Evolutionary conservation across 1,284 basidiomycete species (phyloP), one percentile per base, ranked within the genome.

Genomic region (Cryptococcus sp.): DNA sequence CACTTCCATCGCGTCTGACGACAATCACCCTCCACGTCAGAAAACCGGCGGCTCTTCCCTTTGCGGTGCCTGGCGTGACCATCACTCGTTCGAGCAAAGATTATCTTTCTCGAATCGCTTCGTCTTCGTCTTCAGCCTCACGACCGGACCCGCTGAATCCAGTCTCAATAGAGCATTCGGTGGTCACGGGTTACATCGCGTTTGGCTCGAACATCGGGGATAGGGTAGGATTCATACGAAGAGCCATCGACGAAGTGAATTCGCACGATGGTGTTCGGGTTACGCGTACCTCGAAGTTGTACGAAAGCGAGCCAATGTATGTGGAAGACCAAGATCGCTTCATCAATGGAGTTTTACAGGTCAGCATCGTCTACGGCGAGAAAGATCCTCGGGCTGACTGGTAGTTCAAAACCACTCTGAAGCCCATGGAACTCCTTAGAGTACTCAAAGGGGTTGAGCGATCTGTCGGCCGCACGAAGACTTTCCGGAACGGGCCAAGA

Each of bases 231-330:
- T 85, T 95, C 65, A 86, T 97, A 52, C 83, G 88, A 58, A 73
- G 76, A 24, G 89, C 90, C 0, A 74, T 92, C 52, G 59, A 18
- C 71, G 34, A 45, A 11, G 49, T 66, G 22, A 40, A 50, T 31
- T 34, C 6, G 19, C 5, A 47, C 4, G 52, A 48, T 5, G 64
- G 63, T 6, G 54, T 83, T 4, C 66, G 62, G 14, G 74, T 93
- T 14, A 73, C 86, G 23, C 79, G 88, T 58, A 93, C 90, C 0
- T 92, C 89, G 65, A 90, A 93, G 72, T 72, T 98, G 74, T 98
- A 98, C 68, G 86, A 97, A 73, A 93, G 86, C 18, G 78, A 84
- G 19, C 91, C 95, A 0, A 97, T 97, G 95, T 99, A 98, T 71
- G 83, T 94, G 22, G 80, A 80, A 16, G 84, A 95, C 54, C 94